Percentiles rank a stretch among this genome's conserved stretches.
Evolutionary conservation across 306 rosid species (phyloP).

Genomic region (Citrullus mucosospermus): DNA sequence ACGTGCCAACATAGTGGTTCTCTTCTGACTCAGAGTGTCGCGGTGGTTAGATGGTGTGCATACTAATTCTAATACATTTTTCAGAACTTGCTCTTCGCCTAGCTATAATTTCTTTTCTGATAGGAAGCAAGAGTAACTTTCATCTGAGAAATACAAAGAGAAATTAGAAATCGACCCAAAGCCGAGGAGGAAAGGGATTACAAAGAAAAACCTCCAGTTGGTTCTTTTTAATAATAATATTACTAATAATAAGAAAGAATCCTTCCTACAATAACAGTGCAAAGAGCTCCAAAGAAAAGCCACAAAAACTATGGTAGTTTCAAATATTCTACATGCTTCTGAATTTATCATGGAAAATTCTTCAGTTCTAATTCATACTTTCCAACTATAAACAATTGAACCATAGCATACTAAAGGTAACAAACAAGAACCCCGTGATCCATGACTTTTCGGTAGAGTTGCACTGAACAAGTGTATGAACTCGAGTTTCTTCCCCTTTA

Average conservation of each 20-base stretch:
- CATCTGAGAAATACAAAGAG: not conserved
- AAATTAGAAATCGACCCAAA: not conserved
- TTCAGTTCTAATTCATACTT: not conserved
- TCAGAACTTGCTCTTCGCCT: not conserved
- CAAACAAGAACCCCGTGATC: not conserved
- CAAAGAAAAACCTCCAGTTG: not conserved
- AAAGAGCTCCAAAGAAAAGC: not conserved
- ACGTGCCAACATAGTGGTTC: constrained; percentile 67
- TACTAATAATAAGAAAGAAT: not conserved
- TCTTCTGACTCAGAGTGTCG: constrained; percentile 44
- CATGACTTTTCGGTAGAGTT: not conserved
- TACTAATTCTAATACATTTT: not conserved
- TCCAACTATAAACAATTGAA: not conserved
- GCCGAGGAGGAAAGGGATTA: not conserved
- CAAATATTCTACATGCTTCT: not conserved
- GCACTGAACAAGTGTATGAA: not conserved
- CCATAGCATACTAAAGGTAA: not conserved
- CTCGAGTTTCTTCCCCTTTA: not conserved
- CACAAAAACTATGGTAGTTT: not conserved
- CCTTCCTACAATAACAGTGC: not conserved
- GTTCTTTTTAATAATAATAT: not conserved
- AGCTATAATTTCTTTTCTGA: not conserved
- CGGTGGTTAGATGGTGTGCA: constrained; percentile 71
- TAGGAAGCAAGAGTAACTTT: not conserved
- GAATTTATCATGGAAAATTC: not conserved